Conservation (phyloP, 306 rosid species). For the Datisca glomerata region DNA sequence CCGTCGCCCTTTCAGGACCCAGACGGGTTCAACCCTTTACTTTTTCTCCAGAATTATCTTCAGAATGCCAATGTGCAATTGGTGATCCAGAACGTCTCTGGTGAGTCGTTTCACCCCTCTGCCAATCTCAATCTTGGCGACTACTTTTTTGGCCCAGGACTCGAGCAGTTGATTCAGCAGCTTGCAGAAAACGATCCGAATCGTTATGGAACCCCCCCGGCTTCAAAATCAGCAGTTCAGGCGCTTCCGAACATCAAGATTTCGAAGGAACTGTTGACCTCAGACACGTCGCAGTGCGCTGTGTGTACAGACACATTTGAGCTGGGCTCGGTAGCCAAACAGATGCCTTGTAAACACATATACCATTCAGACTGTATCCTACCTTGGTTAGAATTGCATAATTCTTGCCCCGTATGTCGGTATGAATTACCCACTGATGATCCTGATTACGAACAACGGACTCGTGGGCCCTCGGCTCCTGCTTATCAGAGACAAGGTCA, state of each 20-base stretch:
- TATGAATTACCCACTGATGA: slow-evolving; percentile 85
- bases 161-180: slow-evolving; percentile 90
- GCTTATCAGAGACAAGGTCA: slow-evolving; percentile 28
- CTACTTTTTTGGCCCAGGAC: slow-evolving; percentile 87
- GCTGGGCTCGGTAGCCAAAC: slow-evolving; percentile 55
- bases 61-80: slow-evolving; percentile 71
- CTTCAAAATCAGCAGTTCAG: slow-evolving; percentile 50
- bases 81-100: slow-evolving; percentile 41
- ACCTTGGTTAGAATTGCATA: slow-evolving; percentile 86
- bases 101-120: slow-evolving; percentile 43
- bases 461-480: slow-evolving; percentile 14
- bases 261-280: slow-evolving; percentile 40
- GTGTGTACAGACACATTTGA: slow-evolving; percentile 81
- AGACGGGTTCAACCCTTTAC: slow-evolving; percentile 51
- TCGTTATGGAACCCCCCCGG: slow-evolving; percentile 83
- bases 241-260: slow-evolving; percentile 44
- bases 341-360: slow-evolving; percentile 84
- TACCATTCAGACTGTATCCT: slow-evolving; percentile 70
- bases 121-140: slow-evolving; percentile 62
- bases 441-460: slow-evolving; percentile 60
- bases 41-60: slow-evolving; percentile 60
- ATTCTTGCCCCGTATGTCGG: slow-evolving; percentile 94
- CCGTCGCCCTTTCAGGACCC: slow-evolving; percentile 39
- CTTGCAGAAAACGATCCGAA: slow-evolving; percentile 90
- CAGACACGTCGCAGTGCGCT: slow-evolving; percentile 82